Base-by-base conservation (phyloP, 1,139 yeast species). In the Pneumocystis murina region DNA sequence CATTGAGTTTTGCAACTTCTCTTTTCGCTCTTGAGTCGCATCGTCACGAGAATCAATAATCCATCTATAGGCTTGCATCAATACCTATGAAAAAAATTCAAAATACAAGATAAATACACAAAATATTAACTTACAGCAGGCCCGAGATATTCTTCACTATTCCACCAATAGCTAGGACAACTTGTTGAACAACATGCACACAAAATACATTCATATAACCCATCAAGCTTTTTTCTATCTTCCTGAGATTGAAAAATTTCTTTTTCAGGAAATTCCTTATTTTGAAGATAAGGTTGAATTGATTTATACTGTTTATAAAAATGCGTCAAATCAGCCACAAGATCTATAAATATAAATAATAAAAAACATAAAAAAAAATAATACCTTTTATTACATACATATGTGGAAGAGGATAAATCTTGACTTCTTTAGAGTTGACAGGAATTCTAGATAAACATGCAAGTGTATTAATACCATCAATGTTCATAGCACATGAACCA, bases 141-240 rank as follows among this genome's bases (percentile, higher is more conserved):
- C 65, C 98, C 98, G 72, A 94, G 81, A 79, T 94, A 94, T 80
- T 94, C 95, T 78, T 91, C 96, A 79, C 90, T 96, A 79, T 94
- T 94, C 99, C 99, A 94, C 98, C 99, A 94, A 82, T 94, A 94
- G 7, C 97, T 90, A 64, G 99, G 98, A 80, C 99, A 92, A 41
- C 98, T 84, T 62, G 99, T 94, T 55, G 97, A 91, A 78, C 98
- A 92, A 79, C 98, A 92, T 36, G 98, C 98, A 80, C 98, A 92
- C 74, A 92, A 81, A 72, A 92, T 92, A 81, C 98, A 92, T 78
- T 92, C 98, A 78, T 92, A 92, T 71, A 92, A 80, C 66, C 98
- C 97, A 76, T 92, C 97, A 74, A 92, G 83, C 79, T 92, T 94
- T 78, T 87, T 90, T 79, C 99, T 86, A 79, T 92, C 98, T 69